Evolutionary conservation across 176 grass and related monocot species (phyloP).

Genomic region (Triticum dicoccoides): DNA sequence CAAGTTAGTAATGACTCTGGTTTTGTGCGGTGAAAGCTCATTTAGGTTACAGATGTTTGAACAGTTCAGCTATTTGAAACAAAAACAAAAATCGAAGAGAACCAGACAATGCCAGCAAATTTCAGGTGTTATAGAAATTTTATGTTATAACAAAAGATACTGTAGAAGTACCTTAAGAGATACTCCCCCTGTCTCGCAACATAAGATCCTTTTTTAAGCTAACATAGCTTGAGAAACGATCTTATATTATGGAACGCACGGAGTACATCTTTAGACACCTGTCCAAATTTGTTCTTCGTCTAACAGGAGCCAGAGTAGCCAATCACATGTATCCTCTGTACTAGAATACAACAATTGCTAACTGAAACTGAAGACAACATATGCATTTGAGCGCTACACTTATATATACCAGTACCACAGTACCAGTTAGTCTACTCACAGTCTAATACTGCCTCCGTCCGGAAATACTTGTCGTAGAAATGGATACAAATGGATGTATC

Average conservation of each 20-base stretch:
- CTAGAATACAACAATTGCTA: not conserved
- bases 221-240: too few species aligned
- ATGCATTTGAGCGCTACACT: not conserved
- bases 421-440: not conserved
- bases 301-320: not conserved
- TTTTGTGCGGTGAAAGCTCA: not conserved
- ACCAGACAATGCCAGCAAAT: not conserved
- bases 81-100: not conserved
- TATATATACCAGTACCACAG: not conserved
- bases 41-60: not conserved
- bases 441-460: not conserved
- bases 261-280: not conserved
- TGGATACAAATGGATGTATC: too few species aligned
- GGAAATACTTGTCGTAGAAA: too few species aligned
- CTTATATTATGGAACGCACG: too few species aligned
- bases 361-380: not conserved
- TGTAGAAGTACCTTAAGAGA: not conserved
- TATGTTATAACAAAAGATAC: not conserved
- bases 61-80: not conserved
- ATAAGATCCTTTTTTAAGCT: too few species aligned
- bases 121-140: not conserved
- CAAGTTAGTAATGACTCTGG: not conserved
- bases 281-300: not conserved
- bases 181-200: too few species aligned
- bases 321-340: not conserved